Conservation (phyloP, 1,139 yeast species). For the Blastobotrys ciferrii region DNA sequence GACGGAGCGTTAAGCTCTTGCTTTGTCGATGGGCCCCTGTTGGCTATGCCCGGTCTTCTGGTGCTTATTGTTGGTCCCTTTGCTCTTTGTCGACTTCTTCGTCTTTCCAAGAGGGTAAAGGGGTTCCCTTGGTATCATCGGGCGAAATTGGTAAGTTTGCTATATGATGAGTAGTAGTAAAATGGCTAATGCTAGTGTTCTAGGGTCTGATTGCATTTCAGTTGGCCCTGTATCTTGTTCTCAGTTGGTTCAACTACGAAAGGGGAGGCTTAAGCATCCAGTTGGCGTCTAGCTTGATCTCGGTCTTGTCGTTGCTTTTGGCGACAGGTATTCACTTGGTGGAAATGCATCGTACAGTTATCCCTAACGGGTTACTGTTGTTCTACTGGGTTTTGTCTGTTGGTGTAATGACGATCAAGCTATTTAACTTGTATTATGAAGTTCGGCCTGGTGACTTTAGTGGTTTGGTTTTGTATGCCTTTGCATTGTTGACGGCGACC, state of each 20-base stretch:
- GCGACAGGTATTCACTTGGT: conserved; percentile 52
- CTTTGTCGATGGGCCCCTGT: conserved; percentile 64
- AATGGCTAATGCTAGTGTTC: neutral
- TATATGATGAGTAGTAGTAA: neutral
- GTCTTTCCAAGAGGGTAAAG: conserved; percentile 24
- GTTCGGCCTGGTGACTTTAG: conserved; percentile 12
- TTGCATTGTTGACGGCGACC: conserved; percentile 13
- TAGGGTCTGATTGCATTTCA: conserved; percentile 8
- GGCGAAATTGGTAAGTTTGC: conserved; percentile 40
- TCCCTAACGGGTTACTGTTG: conserved; percentile 65
- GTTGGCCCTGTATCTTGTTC: neutral
- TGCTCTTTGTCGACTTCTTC: conserved; percentile 38
- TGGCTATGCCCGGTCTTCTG: conserved; percentile 49
- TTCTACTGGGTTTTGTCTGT: conserved; percentile 68
- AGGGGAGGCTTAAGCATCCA: conserved; percentile 25
- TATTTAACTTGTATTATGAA: conserved; percentile 32
- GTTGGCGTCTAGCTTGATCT: conserved; percentile 23
- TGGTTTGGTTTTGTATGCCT: conserved; percentile 11
- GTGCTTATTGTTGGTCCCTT: conserved; percentile 53
- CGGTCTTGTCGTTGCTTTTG: conserved; percentile 5
- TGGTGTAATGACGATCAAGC: conserved; percentile 46
- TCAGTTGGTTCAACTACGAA: conserved; percentile 3
- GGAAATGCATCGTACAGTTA: conserved; percentile 62
- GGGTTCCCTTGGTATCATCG: conserved; percentile 38
- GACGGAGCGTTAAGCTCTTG: conserved; percentile 78